Evolutionary conservation across 495 filamentous ascomycete species (phyloP).

Genomic region (Xylaria bambusicola): DNA sequence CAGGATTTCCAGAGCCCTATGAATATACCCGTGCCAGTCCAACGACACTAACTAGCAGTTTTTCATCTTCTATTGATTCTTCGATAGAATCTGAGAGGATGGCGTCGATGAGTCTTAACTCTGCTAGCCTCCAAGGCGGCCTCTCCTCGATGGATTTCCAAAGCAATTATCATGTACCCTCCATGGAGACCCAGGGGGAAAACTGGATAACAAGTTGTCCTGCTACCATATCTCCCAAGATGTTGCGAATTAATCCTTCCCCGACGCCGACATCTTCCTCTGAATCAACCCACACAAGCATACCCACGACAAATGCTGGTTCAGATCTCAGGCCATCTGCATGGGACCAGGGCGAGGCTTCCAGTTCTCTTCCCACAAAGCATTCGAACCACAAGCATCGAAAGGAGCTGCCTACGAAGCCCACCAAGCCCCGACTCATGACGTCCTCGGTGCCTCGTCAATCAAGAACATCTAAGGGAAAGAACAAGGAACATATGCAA

Average conservation of each 20-base stretch:
- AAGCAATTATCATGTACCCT: conserved; percentile 11
- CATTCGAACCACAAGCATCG: conserved; percentile 27
- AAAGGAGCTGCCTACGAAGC: conserved; percentile 37
- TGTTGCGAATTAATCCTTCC: conserved; percentile 35
- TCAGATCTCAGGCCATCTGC: conserved; percentile 21
- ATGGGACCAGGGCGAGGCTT: conserved; percentile 20
- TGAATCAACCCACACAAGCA: conserved; percentile 35
- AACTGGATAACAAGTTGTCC: conserved; percentile 23
- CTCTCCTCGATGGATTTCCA: conserved; percentile 9
- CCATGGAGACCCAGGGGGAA: conserved; percentile 15
- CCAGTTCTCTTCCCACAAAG: conserved; percentile 15
- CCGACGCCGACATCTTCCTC: conserved; percentile 37
- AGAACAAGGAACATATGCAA: conserved; percentile 8
- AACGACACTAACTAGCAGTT: conserved; percentile 21
- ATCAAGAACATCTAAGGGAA: conserved; percentile 19
- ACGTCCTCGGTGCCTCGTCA: conserved; percentile 20
- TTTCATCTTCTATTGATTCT: conserved; percentile 29
- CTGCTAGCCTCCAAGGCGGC: conserved; percentile 15
- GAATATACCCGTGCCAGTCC: conserved; percentile 25
- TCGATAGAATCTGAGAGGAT: conserved; percentile 28
- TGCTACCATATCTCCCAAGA: conserved; percentile 41
- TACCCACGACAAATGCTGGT: conserved; percentile 23
- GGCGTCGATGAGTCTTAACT: conserved; percentile 29
- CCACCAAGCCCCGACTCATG: conserved; percentile 47
- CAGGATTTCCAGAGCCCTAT: conserved; percentile 26